Conservation (phyloP, 164 flowering plant genomes). For the Akebia trifoliata region DNA sequence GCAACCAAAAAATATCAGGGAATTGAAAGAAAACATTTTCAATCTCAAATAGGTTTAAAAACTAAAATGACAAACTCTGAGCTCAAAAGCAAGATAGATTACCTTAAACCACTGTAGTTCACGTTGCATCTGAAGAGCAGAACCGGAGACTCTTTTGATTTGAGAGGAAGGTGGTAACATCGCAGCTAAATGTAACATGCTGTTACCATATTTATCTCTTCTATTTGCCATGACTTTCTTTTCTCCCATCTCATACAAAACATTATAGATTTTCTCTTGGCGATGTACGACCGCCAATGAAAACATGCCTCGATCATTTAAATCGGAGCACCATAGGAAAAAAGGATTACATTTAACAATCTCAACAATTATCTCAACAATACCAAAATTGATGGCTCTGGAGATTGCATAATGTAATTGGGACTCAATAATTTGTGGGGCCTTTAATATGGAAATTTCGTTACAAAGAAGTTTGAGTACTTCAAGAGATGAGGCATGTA, state of each 20-base stretch:
- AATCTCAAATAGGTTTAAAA: no score
- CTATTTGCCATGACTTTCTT: neutral
- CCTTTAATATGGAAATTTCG: constrained; percentile 4
- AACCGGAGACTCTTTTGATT: constrained; percentile 19
- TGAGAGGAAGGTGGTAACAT: constrained; percentile 11
- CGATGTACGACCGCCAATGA: constrained; percentile 7
- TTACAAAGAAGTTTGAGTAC: constrained; percentile 10
- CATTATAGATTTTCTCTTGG: constrained; percentile 22
- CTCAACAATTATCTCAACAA: constrained; percentile 12
- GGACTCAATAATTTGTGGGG: neutral
- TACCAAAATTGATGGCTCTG: constrained; percentile 8
- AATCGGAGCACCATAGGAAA: neutral
- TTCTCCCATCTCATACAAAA: constrained; percentile 13
- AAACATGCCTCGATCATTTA: neutral
- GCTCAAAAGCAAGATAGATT: no score
- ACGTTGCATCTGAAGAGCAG: constrained; percentile 31
- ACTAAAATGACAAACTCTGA: no score
- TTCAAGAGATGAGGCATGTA: constrained; percentile 1
- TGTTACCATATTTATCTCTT: constrained; percentile 9
- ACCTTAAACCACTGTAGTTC: constrained; percentile 31
- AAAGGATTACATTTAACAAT: neutral
- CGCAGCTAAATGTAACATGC: constrained; percentile 23
- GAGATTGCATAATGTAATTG: neutral
- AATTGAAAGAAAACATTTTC: no score
- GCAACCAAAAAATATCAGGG: no score